These are phyloP conservation scores for Verruconis gallopava DNA, from an alignment of 2,329 filamentous ascomycete species.

Conservation along the genomic window DNA sequence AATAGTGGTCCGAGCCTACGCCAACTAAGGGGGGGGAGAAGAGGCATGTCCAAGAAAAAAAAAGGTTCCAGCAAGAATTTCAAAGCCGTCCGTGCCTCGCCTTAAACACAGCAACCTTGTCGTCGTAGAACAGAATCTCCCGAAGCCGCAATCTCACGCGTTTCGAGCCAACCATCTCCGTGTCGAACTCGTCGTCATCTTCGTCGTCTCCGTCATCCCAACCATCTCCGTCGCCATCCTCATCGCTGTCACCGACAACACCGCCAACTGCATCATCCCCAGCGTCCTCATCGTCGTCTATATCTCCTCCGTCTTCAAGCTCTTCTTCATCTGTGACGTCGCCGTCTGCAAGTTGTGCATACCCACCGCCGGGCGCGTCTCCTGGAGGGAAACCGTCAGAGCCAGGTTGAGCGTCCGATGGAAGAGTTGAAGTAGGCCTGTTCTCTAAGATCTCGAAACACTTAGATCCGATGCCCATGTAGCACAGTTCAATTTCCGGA, in stretches of 20 bases:
- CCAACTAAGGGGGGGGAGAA: no score
- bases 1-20: no score
- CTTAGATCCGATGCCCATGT: constrained; percentile 62
- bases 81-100: constrained; percentile 47
- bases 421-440: constrained; percentile 27
- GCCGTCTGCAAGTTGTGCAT: constrained; percentile 18
- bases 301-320: constrained; percentile 22
- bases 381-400: constrained; percentile 5
- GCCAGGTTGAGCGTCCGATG: constrained; percentile 9
- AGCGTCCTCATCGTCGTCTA: constrained; percentile 26
- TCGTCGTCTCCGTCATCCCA: constrained; percentile 37
- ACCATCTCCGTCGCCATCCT: constrained; percentile 29
- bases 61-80: constrained; percentile 1
- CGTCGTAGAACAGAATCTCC: constrained; percentile 76
- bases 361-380: constrained; percentile 16
- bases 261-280: constrained; percentile 36
- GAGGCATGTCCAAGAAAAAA: background rate
- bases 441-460: constrained; percentile 73
- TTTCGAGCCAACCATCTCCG: constrained; percentile 31
- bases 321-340: constrained; percentile 22
- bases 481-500: constrained; percentile 64
- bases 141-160: constrained; percentile 46
- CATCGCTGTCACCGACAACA: background rate
- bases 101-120: constrained; percentile 61
- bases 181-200: constrained; percentile 37